These are phyloP conservation scores for Flaveria bidentis DNA, from an alignment of 129 eudicot species.

Conservation along the genomic window DNA sequence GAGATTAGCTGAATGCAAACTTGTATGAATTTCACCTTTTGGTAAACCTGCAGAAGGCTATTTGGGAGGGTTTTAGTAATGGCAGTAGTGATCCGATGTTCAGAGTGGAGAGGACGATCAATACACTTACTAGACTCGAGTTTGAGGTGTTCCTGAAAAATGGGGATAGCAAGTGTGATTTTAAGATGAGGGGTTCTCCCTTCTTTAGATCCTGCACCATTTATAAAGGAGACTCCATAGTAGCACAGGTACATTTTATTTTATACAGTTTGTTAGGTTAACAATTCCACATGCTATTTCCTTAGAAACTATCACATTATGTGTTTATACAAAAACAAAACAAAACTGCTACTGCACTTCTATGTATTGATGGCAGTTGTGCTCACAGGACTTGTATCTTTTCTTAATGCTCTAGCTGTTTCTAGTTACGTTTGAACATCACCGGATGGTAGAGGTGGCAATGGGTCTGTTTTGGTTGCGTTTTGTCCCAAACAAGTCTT, in stretches of 20 bases:
- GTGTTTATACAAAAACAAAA: no score
- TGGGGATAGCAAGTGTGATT: conserved; percentile 30
- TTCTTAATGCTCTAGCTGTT: no score
- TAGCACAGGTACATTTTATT: conserved; percentile 65
- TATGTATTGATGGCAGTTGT: no score
- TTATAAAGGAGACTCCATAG: conserved; percentile 59
- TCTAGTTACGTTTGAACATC: no score
- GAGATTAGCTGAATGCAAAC: no score
- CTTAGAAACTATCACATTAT: no score
- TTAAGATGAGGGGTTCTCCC: conserved; percentile 73
- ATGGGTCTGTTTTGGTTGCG: no score
- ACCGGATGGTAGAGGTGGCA: no score
- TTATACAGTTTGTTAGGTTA: no score
- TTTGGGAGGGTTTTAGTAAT: conserved; percentile 66
- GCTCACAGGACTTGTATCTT: no score
- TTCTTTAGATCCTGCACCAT: conserved; percentile 83
- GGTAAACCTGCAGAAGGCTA: conserved; percentile 41
- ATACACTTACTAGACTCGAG: conserved; percentile 51
- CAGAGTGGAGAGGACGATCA: conserved; percentile 49
- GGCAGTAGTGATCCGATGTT: conserved; percentile 47
- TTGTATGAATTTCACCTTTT: neutral
- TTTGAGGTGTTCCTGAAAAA: conserved; percentile 41
- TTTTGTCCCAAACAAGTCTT: neutral
- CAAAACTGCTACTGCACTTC: no score
- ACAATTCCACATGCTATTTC: no score